Conservation (phyloP, 306 rosid species). For the Luffa aegyptiaca region DNA sequence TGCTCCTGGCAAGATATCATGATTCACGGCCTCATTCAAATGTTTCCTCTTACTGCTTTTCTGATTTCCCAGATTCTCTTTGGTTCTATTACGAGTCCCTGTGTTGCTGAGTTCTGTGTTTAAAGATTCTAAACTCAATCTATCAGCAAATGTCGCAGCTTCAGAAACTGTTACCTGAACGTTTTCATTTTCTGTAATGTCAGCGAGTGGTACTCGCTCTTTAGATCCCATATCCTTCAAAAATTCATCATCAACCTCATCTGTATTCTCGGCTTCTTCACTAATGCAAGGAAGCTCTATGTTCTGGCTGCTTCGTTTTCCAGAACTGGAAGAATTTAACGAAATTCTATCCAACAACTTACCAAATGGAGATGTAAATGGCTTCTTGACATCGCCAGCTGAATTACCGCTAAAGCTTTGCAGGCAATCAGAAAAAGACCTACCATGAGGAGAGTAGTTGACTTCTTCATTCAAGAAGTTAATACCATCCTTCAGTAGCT, state of each 20-base stretch:
- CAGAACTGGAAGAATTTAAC: slow-evolving; percentile 50
- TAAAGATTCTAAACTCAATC: slow-evolving; percentile 40
- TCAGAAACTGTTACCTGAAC: slow-evolving; percentile 34
- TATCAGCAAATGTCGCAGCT: slow-evolving; percentile 29
- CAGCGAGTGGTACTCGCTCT: slow-evolving; percentile 47
- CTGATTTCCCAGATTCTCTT: slow-evolving; percentile 35
- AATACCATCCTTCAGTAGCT: slow-evolving; percentile 8
- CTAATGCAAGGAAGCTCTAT: slow-evolving; percentile 78
- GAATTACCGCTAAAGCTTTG: slow-evolving; percentile 27
- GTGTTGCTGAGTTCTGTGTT: slow-evolving; percentile 32
- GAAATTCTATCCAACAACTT: slow-evolving; percentile 64
- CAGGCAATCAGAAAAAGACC: slow-evolving; percentile 46
- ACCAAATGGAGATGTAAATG: slow-evolving; percentile 45
- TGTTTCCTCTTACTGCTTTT: slow-evolving; percentile 28
- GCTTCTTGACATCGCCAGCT: slow-evolving; percentile 28
- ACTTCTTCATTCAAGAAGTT: slow-evolving; percentile 15
- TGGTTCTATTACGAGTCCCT: slow-evolving; percentile 36
- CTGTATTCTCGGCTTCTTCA: slow-evolving; percentile 77
- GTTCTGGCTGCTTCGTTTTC: slow-evolving; percentile 47
- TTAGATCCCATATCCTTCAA: slow-evolving; percentile 25
- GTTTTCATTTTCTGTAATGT: slow-evolving; percentile 34
- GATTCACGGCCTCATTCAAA: slow-evolving; percentile 39
- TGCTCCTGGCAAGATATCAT: slow-evolving; percentile 33
- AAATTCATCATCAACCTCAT: slow-evolving; percentile 43
- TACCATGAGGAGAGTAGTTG: slow-evolving; percentile 17